Percentiles rank a stretch among this genome's conserved stretches.
Conservation (phyloP, 768 basidiomycete species). For the Rhodotorula taiwanensis region DNA sequence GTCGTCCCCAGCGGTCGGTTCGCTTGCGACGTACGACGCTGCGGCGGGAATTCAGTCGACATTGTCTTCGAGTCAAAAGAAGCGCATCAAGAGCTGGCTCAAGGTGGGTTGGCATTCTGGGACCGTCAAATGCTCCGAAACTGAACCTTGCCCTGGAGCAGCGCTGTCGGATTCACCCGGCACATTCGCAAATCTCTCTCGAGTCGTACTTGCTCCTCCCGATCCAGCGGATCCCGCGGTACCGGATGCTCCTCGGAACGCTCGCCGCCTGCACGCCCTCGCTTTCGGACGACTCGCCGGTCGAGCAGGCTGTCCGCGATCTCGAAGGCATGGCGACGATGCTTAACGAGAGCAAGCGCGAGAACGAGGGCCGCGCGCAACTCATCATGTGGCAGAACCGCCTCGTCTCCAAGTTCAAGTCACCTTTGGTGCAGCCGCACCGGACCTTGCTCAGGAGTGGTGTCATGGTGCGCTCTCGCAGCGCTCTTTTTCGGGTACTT, state of each 20-base stretch:
- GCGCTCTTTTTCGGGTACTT: background rate
- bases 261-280: conserved; percentile 44
- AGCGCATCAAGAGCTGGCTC: conserved; percentile 77
- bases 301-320: conserved; percentile 77
- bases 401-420: conserved; percentile 86
- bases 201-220: conserved; percentile 91
- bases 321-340: conserved; percentile 81
- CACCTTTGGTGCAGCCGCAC: conserved; percentile 97
- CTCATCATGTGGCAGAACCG: conserved; percentile 81
- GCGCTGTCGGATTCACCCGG: conserved; percentile 77
- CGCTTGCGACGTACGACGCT: conserved; percentile 21
- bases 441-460: conserved; percentile 93
- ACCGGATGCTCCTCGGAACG: conserved; percentile 67
- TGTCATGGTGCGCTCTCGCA: conserved; percentile 56
- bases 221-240: conserved; percentile 94
- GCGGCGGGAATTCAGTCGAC: conserved; percentile 2
- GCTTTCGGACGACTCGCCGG: conserved; percentile 51
- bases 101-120: conserved; percentile 46
- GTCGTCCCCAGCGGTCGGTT: conserved; percentile 13
- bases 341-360: conserved; percentile 98
- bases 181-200: conserved; percentile 75
- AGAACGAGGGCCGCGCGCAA: conserved; percentile 82
- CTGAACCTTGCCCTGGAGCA: no score
- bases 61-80: conserved; percentile 72
- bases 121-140: no score